phyloP scores from a whole-genome alignment of 768 basidiomycete genomes.

The Hemileccinum rubropunctum region DNA sequence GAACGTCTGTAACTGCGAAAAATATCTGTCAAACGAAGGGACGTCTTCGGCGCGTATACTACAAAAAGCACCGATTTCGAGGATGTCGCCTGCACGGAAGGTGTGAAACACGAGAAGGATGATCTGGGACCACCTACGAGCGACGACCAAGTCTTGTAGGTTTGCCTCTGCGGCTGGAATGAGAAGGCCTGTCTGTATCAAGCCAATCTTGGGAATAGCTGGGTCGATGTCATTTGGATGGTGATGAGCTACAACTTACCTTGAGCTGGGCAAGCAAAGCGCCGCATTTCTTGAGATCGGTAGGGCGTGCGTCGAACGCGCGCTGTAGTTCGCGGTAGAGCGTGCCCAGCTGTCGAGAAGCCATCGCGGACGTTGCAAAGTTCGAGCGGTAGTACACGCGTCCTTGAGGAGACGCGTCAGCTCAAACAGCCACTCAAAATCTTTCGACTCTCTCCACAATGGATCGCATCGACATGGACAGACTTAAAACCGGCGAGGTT shows the following conservation, averaged over 20 bases:
- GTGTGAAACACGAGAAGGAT: background rate
- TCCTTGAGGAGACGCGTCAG: conserved; percentile 51
- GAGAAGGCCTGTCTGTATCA: conserved; percentile 75
- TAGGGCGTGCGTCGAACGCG: conserved; percentile 62
- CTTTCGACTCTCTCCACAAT: conserved; percentile 35
- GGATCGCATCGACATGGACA: conserved; percentile 77
- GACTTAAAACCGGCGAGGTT: conserved; percentile 92
- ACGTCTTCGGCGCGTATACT: conserved; percentile 87
- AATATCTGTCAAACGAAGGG: conserved; percentile 93
- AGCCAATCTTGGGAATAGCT: conserved; percentile 51
- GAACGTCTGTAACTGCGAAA: conserved; percentile 86
- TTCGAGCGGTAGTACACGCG: conserved; percentile 36
- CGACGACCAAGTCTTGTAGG: conserved; percentile 64
- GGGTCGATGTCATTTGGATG: background rate
- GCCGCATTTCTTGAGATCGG: conserved; percentile 67
- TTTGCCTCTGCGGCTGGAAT: conserved; percentile 67
- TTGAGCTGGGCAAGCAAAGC: conserved; percentile 69
- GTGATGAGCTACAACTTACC: conserved; percentile 37
- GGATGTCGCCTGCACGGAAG: conserved; percentile 69
- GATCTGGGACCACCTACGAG: conserved; percentile 52
- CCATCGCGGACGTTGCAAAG: conserved; percentile 37
- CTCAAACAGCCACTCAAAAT: no score
- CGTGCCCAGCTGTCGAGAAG: conserved; percentile 49
- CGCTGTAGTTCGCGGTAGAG: conserved; percentile 67
- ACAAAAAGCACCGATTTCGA: conserved; percentile 94